Percentiles rank a stretch among this genome's conserved stretches.
These are phyloP conservation scores for Metschnikowia peoriensis DNA, from an alignment of 805 yeast genomes.

Conservation along the genomic window DNA sequence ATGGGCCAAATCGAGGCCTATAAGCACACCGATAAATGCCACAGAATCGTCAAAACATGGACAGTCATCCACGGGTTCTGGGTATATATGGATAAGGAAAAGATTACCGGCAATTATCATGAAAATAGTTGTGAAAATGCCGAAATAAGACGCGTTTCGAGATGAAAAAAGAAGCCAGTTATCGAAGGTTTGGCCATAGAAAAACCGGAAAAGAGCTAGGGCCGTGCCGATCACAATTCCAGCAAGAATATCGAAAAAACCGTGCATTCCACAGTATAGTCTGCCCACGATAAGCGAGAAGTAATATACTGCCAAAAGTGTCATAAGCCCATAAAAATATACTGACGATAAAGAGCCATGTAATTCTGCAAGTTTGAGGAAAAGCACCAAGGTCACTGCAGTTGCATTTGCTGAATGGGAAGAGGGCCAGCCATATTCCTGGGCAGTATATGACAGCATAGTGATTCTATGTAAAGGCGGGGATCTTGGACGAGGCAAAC, in stretches of 20 bases:
- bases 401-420: conserved; percentile 95
- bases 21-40: conserved; percentile 84
- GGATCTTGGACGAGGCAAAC: conserved; percentile 88
- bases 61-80: conserved; percentile 86
- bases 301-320: conserved; percentile 48
- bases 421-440: conserved; percentile 93
- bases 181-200: conserved; percentile 47
- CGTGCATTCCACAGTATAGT: conserved; percentile 97
- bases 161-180: conserved; percentile 31
- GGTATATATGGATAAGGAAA: conserved; percentile 62
- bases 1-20: conserved; percentile 69
- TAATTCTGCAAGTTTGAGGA: conserved; percentile 13
- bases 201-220: conserved; percentile 48
- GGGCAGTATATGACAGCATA: conserved; percentile 83
- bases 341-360: conserved; percentile 11
- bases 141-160: conserved; percentile 21
- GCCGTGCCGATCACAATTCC: conserved; percentile 66
- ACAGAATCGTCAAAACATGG: conserved; percentile 96
- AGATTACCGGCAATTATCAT: conserved; percentile 44
- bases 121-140: conserved; percentile 30
- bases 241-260: conserved; percentile 67
- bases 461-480: conserved; percentile 92
- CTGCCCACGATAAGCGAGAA: conserved; percentile 73
- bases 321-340: conserved; percentile 14
- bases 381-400: conserved; percentile 60